Percentiles rank a stretch among this genome's conserved stretches.
These are phyloP conservation scores for Ricinus communis DNA, from an alignment of 345 rosid species.

Conservation along the genomic window DNA sequence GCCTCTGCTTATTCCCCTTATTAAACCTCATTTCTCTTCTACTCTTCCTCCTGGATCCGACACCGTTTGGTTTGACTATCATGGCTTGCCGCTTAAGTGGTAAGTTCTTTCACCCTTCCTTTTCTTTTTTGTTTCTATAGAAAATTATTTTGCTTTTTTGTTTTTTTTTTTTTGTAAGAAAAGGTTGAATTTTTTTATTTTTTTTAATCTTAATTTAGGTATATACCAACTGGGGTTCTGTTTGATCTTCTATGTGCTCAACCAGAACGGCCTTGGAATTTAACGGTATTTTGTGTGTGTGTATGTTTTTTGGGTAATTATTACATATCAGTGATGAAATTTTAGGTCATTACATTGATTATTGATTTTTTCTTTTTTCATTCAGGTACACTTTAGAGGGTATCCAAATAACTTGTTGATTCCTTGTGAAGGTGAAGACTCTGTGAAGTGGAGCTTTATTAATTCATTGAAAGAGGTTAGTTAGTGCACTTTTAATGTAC, in stretches of 20 bases:
- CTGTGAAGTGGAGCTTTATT: slow-evolving; percentile 89
- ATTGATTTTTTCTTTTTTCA: too few relatives aligned
- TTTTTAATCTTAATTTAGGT: too few relatives aligned
- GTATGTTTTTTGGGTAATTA: too few relatives aligned
- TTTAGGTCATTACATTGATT: too few relatives aligned
- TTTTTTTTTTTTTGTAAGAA: slow-evolving; percentile 1
- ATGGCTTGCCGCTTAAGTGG: slow-evolving; percentile 92
- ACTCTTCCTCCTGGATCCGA: slow-evolving; percentile 89
- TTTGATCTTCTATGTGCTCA: slow-evolving; percentile 86
- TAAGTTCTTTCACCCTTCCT: slow-evolving; percentile 16
- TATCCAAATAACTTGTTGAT: slow-evolving; percentile 72
- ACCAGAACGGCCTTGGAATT: slow-evolving; percentile 94
- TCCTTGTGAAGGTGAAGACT: slow-evolving; percentile 93
- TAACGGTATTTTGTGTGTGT: too few relatives aligned
- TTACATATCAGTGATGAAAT: too few relatives aligned
- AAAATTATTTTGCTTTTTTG: background rate
- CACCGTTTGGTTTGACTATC: slow-evolving; percentile 87
- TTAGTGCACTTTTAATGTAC: slow-evolving; percentile 27
- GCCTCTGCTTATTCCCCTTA: slow-evolving; percentile 60
- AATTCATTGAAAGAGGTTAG: slow-evolving; percentile 94
- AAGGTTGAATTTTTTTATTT: too few relatives aligned
- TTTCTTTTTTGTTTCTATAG: background rate
- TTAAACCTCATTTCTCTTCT: slow-evolving; percentile 74
- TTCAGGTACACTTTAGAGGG: slow-evolving; percentile 91
- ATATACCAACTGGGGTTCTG: slow-evolving; percentile 87